These are phyloP conservation scores for Astrocystis sublimbata DNA, from an alignment of 495 filamentous ascomycete species.

Conservation along the genomic window DNA sequence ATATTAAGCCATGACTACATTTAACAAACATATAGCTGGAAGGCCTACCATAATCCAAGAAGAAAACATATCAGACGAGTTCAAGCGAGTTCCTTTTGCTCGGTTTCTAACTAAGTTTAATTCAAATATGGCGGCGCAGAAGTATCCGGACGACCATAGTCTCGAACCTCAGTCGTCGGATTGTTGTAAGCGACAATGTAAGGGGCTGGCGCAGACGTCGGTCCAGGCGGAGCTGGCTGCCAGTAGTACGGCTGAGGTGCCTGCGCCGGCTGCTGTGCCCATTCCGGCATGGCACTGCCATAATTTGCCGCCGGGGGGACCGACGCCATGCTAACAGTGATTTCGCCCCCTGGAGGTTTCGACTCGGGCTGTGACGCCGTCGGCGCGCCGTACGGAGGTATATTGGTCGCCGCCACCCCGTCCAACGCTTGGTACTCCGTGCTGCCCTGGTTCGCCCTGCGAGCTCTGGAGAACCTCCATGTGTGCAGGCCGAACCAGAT, in stretches of 20 bases:
- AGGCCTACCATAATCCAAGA: background rate
- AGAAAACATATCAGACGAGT: background rate
- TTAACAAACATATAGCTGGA: background rate
- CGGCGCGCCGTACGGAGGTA: background rate
- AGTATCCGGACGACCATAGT: background rate
- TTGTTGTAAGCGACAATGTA: background rate
- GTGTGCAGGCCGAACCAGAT: constrained; percentile 23
- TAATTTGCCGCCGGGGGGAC: background rate
- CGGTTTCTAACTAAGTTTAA: background rate
- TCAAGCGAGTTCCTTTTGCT: background rate
- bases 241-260: background rate
- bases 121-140: background rate
- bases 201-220: constrained; percentile 2
- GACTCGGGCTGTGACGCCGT: background rate
- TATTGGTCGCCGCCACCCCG: background rate
- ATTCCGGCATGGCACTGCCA: background rate
- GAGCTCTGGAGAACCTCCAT: background rate
- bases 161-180: background rate
- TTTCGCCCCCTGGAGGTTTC: background rate
- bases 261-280: background rate
- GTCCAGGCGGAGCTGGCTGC: background rate
- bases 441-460: background rate
- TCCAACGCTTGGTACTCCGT: background rate
- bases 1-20: background rate
- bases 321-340: background rate